A percentile compares a stretch with the other conserved stretches of the same genome.
phyloP scores from a whole-genome alignment of 2,329 filamentous ascomycete species.

The Fusarium cyanostomum region DNA sequence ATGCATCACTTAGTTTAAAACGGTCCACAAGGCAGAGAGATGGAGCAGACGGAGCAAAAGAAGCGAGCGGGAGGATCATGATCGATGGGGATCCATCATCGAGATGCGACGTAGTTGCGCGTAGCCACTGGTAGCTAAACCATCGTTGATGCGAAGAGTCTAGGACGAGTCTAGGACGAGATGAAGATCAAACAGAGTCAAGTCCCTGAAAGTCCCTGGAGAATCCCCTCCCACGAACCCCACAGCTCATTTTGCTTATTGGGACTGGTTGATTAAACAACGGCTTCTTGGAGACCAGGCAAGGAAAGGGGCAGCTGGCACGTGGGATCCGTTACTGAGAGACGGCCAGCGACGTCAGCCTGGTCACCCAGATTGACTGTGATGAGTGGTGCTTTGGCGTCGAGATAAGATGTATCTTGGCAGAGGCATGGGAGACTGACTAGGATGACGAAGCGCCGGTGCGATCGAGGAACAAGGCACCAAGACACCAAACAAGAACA shows the following conservation, averaged over 20 bases:
- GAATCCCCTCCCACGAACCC: conserved; percentile 15
- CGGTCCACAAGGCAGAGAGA: conserved; percentile 17
- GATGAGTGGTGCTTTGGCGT: conserved; percentile 17
- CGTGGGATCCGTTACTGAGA: conserved; percentile 29
- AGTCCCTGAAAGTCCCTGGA: background rate
- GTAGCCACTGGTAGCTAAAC: background rate
- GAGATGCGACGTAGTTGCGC: conserved; percentile 11
- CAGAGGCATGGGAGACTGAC: too few relatives aligned
- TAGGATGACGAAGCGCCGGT: conserved; percentile 8
- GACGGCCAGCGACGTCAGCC: conserved; percentile 29
- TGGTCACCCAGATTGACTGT: conserved; percentile 13
- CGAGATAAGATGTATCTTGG: conserved; percentile 10
- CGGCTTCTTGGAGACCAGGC: background rate
- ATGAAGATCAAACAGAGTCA: conserved; percentile 33
- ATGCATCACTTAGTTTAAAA: conserved; percentile 35
- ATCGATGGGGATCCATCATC: conserved; percentile 23
- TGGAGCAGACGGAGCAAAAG: conserved; percentile 9
- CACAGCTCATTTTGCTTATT: conserved; percentile 28
- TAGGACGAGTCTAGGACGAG: conserved; percentile 5
- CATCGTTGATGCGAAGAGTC: conserved; percentile 14
- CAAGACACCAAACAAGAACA: background rate
- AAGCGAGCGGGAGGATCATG: conserved; percentile 1
- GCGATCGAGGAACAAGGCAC: conserved; percentile 15
- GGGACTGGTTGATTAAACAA: conserved; percentile 23
- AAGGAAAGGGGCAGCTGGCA: conserved; percentile 20